Evolutionary conservation across 1,284 basidiomycete genomes (phyloP), one percentile per base, ranked within the genome.

Genomic region (Papiliotrema laurentii): DNA sequence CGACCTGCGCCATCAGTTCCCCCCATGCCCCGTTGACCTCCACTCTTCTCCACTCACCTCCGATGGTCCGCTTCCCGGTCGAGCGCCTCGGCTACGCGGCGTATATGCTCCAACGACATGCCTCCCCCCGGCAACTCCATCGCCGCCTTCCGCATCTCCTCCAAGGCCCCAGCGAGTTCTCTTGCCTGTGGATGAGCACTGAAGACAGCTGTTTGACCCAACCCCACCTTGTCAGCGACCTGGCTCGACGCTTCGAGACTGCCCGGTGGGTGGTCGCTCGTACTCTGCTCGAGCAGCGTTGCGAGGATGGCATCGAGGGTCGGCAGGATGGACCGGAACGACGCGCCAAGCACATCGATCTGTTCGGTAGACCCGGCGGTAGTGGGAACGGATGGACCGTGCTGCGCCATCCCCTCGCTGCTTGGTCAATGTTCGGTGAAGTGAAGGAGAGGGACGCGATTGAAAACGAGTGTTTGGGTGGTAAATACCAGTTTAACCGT

Each of bases 1-100:
- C 9, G n/a, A 13, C 26, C 45, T 47, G 44, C 6, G 14, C n/a
- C 4, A 27, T 25, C 35, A 26, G 16, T 7, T 4, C 4, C 3
- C 11, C 19, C 27, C 21, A 19, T 25, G 4, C 19, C 3, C 4
- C 39, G 33, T 5, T 19, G 10, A 5, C 9, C 5, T 36, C 11
- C 35, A 34, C n/a, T n/a, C n/a, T n/a, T n/a, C n/a, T n/a, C n/a
- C 22, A 39, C 46, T 42, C 39, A 48, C 46, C 46, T 21, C 31
- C 46, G 45, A 19, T 36, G 36, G 19, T 48, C 46, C 6, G 46
- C 46, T 42, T 48, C 46, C 5, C 9, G 21, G 5, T 48, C 30
- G 3, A 48, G 24, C 3, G 25, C 7, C 9, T 21, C 24, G 2
- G 22, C 19, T 30, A 48, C 34, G 5, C 27, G 22, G 11, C 42